phyloP scores from a whole-genome alignment of 306 rosid species.

The Notholithocarpus densiflorus region DNA sequence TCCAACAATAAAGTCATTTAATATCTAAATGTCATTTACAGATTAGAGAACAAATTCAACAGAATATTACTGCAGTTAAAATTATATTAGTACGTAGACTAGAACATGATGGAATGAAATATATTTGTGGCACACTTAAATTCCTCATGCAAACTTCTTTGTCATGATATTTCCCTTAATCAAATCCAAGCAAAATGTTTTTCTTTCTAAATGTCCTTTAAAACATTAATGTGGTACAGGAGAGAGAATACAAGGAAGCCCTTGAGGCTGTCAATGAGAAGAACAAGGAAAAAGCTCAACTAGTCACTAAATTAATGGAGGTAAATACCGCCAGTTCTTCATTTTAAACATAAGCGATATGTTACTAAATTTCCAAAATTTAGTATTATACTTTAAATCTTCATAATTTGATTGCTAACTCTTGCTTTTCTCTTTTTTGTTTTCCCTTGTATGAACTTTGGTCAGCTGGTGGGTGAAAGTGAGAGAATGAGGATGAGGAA shows the following conservation, averaged over 20 bases:
- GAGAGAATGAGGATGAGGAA: slow-evolving; percentile 93
- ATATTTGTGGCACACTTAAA: neutral
- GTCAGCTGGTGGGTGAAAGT: slow-evolving; percentile 64
- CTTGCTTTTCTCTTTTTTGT: neutral
- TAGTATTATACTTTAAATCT: neutral
- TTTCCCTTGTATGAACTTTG: neutral
- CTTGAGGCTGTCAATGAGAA: slow-evolving; percentile 88
- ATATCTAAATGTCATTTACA: neutral
- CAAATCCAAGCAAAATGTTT: neutral
- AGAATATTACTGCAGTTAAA: too few species aligned
- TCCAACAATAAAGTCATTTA: neutral
- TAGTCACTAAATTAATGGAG: slow-evolving; percentile 49
- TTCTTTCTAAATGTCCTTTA: neutral
- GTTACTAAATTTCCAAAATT: too few species aligned
- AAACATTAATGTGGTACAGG: slow-evolving; percentile 42
- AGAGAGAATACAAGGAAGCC: slow-evolving; percentile 87
- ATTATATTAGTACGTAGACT: neutral
- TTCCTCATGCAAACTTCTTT: neutral
- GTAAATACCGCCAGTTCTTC: slow-evolving; percentile 13
- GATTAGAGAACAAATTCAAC: neutral
- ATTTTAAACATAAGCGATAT: neutral
- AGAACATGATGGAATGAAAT: neutral
- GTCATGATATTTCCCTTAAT: neutral
- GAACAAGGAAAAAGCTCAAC: slow-evolving; percentile 79
- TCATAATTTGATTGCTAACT: neutral